Evolutionary conservation across 1,284 basidiomycete species (phyloP), one percentile per base, ranked within the genome.

Genomic region (Cryptococcus amylolentus): DNA sequence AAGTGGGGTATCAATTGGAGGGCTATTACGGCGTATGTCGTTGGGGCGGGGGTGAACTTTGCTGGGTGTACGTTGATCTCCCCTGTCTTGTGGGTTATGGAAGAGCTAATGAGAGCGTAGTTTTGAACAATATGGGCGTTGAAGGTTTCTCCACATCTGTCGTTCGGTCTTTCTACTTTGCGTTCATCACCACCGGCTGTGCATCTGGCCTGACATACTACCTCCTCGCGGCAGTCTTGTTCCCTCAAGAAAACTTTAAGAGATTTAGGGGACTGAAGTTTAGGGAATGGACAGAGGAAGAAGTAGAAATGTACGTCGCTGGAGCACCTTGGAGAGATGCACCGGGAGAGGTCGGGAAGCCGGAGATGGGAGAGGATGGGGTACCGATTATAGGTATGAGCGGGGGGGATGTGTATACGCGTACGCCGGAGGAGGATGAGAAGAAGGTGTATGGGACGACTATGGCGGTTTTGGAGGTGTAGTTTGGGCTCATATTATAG

Each of bases 1-100:
- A 86, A 82, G 0, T 82, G 80, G 57, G 89, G 89, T 1, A 68
- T 89, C 73, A 89, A 89, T 78, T 81, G 84, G 72, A 54, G 65
- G 38, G 67, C 67, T 4, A 49, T 65, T 8, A 56, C 51, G n/a
- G 67, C 62, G 0, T 68, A 66, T 45, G 31, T 47, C 43, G 60
- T 68, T 31, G 66, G 66, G 27, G 60, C 63, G 3, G 66, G 54
- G 7, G 55, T 64, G 52, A 68, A 68, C 53, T 66, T 68, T 60
- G 63, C 63, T 31, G 66, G 66, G 9, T 64, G 62, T 66, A 48
- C 52, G 54, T 60, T 35, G 31, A 35, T 6, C 10, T 28, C 35
- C 41, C 43, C 26, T 23, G 13, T 28, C 9, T 48, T 31, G 12
- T 41, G 28, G 43, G 8, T 31, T 42, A 16, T 23, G 45, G 41